Evolutionary conservation across 192 early-diverging fungal genomes (phyloP).

Genomic region (Rhizophagus clarus): DNA sequence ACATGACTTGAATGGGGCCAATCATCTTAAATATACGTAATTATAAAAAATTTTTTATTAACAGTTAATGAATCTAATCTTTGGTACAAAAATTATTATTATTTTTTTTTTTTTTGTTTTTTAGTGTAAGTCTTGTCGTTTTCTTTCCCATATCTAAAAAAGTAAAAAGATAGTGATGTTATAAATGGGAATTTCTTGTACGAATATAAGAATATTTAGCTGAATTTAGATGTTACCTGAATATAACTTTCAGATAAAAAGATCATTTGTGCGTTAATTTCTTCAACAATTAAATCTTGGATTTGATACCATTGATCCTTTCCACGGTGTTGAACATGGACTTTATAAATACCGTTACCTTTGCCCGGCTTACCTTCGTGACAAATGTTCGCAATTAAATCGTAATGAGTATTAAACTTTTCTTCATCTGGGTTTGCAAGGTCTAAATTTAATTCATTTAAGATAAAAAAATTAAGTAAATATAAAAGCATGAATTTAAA

Average conservation of each 20-base stretch:
- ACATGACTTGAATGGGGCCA: no score
- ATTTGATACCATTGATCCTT: constrained; percentile 93
- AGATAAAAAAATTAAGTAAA: background rate
- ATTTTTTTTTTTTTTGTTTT: background rate
- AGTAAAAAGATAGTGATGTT: background rate
- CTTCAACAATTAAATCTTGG: constrained; percentile 91
- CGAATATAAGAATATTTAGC: background rate
- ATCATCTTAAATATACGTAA: no score
- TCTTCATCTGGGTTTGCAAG: constrained; percentile 50
- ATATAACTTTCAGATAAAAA: constrained; percentile 91
- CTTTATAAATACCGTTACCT: constrained; percentile 73
- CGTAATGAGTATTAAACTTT: constrained; percentile 62
- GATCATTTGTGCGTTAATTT: constrained; percentile 93
- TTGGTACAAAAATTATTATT: no score
- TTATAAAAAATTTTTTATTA: background rate
- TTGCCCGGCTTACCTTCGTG: constrained; percentile 80
- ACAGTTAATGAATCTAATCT: background rate
- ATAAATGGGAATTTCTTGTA: background rate
- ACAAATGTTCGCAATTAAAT: constrained; percentile 89
- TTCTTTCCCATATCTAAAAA: constrained; percentile 40
- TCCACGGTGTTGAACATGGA: constrained; percentile 74
- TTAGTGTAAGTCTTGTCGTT: constrained; percentile 1
- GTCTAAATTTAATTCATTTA: background rate
- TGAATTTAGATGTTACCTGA: constrained; percentile 58
- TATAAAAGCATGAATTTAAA: background rate